Conservation (phyloP, 2,329 filamentous ascomycete species). For the Hypoxylon sp. region DNA sequence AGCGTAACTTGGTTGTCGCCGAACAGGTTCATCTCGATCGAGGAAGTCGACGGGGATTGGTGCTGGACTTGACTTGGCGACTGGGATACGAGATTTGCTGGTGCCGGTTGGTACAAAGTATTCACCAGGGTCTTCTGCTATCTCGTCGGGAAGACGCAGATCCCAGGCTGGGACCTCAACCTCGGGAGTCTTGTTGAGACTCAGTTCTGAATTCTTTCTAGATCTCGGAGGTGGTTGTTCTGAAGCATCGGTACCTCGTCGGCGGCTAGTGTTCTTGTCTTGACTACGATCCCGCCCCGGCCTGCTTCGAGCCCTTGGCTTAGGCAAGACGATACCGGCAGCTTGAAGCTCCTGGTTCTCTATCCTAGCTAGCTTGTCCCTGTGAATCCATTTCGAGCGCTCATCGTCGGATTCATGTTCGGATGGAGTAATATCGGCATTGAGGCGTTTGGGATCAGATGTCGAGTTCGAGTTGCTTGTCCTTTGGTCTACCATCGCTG, state of each 20-base stretch:
- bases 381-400: slow-evolving; percentile 84
- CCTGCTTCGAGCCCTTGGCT: slow-evolving; percentile 65
- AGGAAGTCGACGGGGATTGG: slow-evolving; percentile 78
- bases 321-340: slow-evolving; percentile 74
- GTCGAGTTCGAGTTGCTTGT: slow-evolving; percentile 39
- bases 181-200: slow-evolving; percentile 56
- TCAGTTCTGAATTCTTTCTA: slow-evolving; percentile 60
- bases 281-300: slow-evolving; percentile 59
- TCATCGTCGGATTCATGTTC: slow-evolving; percentile 60
- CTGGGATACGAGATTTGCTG: slow-evolving; percentile 83
- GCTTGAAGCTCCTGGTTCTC: slow-evolving; percentile 84
- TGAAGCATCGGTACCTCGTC: slow-evolving; percentile 50
- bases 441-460: slow-evolving; percentile 47
- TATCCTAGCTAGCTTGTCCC: slow-evolving; percentile 84
- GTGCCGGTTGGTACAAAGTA: slow-evolving; percentile 65
- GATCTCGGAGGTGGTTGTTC: slow-evolving; percentile 50
- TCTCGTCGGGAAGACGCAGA: slow-evolving; percentile 81
- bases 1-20: slow-evolving; percentile 69
- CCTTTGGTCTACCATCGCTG: slow-evolving; percentile 37
- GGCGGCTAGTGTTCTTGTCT: slow-evolving; percentile 51
- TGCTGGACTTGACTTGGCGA: slow-evolving; percentile 81
- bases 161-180: slow-evolving; percentile 71
- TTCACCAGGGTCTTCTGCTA: slow-evolving; percentile 69
- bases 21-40: slow-evolving; percentile 77
- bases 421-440: slow-evolving; percentile 48